Evolutionary conservation across 441 rosid genomes (phyloP).

Genomic region (Populus tomentosa): DNA sequence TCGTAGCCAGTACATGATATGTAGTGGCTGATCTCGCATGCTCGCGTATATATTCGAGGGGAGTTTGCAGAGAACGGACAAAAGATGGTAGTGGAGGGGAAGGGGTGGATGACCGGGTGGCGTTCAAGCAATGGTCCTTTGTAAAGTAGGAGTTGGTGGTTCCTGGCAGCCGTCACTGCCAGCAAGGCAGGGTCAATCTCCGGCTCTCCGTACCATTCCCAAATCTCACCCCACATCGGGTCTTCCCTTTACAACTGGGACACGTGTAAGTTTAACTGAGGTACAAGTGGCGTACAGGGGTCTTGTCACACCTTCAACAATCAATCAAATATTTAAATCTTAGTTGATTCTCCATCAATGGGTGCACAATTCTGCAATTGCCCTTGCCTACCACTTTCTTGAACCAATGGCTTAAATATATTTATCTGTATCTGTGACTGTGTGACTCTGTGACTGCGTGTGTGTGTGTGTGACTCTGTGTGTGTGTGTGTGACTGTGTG

Average conservation of each 20-base stretch:
- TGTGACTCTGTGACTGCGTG: no score
- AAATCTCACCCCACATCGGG: background rate
- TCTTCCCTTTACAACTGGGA: background rate
- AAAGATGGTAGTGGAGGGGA: no score
- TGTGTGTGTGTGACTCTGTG: no score
- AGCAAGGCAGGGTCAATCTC: constrained; percentile 4
- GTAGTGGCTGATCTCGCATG: no score
- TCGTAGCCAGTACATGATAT: no score
- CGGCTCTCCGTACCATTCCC: background rate
- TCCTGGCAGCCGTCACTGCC: background rate
- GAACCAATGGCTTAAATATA: no score
- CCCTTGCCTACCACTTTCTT: background rate
- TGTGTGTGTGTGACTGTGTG: no score
- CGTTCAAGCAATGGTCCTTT: background rate
- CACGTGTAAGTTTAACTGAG: constrained; percentile 6
- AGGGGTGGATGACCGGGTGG: constrained; percentile 3
- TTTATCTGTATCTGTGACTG: no score
- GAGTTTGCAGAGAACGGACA: background rate
- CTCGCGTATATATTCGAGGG: background rate
- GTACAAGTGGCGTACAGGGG: constrained; percentile 32
- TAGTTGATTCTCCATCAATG: background rate
- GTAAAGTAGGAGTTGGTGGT: background rate
- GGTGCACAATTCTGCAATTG: background rate
- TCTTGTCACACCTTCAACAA: constrained; percentile 12
- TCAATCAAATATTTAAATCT: background rate